These are phyloP conservation scores for Aspergillus terreus DNA, from an alignment of 2,329 filamentous ascomycete genomes.

Conservation along the genomic window DNA sequence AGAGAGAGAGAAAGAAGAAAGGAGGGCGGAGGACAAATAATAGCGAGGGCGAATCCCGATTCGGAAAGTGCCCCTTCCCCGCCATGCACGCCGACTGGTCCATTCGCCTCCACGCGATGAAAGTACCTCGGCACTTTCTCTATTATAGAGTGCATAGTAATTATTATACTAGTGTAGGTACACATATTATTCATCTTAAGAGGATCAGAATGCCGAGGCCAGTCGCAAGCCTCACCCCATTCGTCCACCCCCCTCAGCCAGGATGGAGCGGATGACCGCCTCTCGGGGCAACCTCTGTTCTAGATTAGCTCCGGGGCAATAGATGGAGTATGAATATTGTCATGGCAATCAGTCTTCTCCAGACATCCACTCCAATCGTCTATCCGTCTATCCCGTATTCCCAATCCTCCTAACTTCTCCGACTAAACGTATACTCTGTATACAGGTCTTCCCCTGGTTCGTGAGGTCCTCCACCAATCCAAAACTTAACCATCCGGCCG, in stretches of 20 bases:
- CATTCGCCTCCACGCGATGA: not conserved
- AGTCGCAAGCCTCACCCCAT: not conserved
- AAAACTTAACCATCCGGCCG: not conserved
- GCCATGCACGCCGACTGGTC: not conserved
- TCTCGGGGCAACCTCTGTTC: not conserved
- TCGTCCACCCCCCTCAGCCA: too few relatives aligned
- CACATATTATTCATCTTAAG: not conserved
- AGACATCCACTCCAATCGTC: too few relatives aligned
- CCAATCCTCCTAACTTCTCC: too few relatives aligned
- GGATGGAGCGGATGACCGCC: not conserved
- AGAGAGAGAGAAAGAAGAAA: not conserved
- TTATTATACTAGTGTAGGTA: too few relatives aligned
- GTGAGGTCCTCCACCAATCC: too few relatives aligned
- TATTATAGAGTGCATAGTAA: not conserved
- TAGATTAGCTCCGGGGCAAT: too few relatives aligned
- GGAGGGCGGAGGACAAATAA: not conserved
- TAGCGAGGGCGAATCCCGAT: too few relatives aligned
- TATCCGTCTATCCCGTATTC: too few relatives aligned
- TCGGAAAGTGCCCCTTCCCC: not conserved
- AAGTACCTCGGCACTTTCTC: constrained; percentile 6
- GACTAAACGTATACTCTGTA: too few relatives aligned
- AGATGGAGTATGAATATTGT: too few relatives aligned
- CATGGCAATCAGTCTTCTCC: too few relatives aligned
- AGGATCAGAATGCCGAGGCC: not conserved
- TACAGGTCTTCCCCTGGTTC: too few relatives aligned